Evolutionary conservation across 306 rosid genomes (phyloP).

Genomic region (Inga laurina): DNA sequence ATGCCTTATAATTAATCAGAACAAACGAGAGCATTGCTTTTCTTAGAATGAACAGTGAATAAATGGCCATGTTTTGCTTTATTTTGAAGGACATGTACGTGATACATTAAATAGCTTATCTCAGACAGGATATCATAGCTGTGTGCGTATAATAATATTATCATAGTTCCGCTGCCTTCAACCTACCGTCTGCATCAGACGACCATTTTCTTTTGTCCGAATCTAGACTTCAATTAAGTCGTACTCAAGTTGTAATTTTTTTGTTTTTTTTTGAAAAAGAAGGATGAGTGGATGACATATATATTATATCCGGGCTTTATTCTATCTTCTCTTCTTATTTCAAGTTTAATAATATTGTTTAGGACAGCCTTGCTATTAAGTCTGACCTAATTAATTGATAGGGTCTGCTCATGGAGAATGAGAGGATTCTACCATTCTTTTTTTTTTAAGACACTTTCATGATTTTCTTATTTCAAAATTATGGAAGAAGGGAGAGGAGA

Average conservation of each 20-base stretch:
- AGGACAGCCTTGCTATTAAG: not conserved
- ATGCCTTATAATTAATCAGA: too few relatives aligned
- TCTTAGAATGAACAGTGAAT: not conserved
- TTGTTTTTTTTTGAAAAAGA: not conserved
- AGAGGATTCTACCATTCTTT: not conserved
- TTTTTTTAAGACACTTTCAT: too few relatives aligned
- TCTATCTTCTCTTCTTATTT: not conserved
- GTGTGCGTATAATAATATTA: not conserved
- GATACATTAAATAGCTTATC: not conserved
- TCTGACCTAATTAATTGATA: conserved; percentile 3
- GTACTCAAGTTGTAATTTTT: conserved; percentile 19
- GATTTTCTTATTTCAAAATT: not conserved
- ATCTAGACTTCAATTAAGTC: not conserved
- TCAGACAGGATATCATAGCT: not conserved
- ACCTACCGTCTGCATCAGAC: not conserved
- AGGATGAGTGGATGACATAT: not conserved
- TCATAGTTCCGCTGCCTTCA: not conserved
- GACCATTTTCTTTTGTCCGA: conserved; percentile 10
- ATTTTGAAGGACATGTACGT: not conserved
- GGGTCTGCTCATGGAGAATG: not conserved
- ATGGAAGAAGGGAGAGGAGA: not conserved
- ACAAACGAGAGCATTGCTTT: not conserved
- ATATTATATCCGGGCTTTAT: not conserved
- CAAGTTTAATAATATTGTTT: not conserved
- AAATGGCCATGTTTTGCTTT: not conserved